Conservation (phyloP, 345 rosid species). For the Arabis alpina region DNA sequence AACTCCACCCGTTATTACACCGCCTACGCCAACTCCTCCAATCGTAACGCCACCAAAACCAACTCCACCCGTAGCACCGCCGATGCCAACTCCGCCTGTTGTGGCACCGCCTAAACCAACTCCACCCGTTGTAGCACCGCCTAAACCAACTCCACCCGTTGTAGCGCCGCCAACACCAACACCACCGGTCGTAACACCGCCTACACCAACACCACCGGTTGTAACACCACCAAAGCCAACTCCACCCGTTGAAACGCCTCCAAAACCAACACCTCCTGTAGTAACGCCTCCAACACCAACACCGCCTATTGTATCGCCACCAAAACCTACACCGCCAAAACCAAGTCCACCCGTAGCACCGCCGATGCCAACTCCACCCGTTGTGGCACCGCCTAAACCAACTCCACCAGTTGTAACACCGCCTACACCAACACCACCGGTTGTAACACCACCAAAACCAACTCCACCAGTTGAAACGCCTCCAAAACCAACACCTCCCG, state of each 20-base stretch:
- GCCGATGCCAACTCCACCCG: too few species aligned
- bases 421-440: background rate
- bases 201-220: background rate
- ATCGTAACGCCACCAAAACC: background rate
- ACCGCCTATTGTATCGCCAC: background rate
- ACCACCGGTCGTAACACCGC: background rate
- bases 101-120: background rate
- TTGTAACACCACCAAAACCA: background rate
- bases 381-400: background rate
- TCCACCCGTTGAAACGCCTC: background rate
- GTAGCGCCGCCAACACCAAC: background rate
- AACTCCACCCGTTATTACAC: background rate
- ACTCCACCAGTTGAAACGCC: background rate
- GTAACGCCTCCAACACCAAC: background rate
- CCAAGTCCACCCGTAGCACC: too few species aligned
- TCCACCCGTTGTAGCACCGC: background rate
- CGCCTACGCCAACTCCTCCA: background rate
- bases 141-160: background rate
- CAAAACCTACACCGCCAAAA: background rate
- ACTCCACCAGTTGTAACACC: background rate
- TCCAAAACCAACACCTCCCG: background rate
- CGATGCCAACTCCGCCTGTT: background rate
- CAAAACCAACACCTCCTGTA: background rate
- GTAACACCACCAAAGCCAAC: background rate
- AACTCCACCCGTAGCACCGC: background rate